Conservation (phyloP, 108 stramenopile genomes). For the Parietichytrium sp. region DNA sequence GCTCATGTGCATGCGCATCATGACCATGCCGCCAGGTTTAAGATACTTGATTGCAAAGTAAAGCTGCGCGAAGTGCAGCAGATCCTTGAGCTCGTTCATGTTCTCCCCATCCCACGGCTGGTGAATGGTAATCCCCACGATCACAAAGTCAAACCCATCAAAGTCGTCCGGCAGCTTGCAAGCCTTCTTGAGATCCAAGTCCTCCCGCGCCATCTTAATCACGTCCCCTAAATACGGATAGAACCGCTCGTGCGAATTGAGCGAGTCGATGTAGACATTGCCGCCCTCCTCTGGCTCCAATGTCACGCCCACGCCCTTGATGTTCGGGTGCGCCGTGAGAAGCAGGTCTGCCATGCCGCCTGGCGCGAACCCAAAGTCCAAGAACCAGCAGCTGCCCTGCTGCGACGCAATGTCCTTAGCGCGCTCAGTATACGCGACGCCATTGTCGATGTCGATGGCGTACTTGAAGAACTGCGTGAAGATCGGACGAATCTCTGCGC, state of each 20-base stretch:
- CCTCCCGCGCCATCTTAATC: conserved; percentile 31
- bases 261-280: conserved; percentile 1
- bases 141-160: conserved; percentile 29
- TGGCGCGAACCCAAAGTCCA: conserved; percentile 37
- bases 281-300: conserved; percentile 18
- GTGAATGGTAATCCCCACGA: conserved; percentile 34
- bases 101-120: conserved; percentile 25
- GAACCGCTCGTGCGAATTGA: not conserved
- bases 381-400: conserved; percentile 9
- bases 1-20: conserved; percentile 39
- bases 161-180: not conserved
- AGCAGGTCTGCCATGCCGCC: conserved; percentile 34
- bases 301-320: conserved; percentile 15
- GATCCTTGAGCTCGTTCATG: conserved; percentile 38
- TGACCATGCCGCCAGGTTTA: conserved; percentile 33
- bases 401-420: not conserved
- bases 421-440: conserved; percentile 22
- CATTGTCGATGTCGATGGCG: conserved; percentile 11
- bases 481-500: conserved; percentile 16
- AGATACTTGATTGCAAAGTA: conserved; percentile 36
- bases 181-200: not conserved
- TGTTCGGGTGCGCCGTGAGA: conserved; percentile 25
- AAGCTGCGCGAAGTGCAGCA: conserved; percentile 26
- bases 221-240: conserved; percentile 25
- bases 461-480: conserved; percentile 35